Evolutionary conservation across 2,329 filamentous ascomycete genomes (phyloP).

Genomic region (Fusarium abutilonis): DNA sequence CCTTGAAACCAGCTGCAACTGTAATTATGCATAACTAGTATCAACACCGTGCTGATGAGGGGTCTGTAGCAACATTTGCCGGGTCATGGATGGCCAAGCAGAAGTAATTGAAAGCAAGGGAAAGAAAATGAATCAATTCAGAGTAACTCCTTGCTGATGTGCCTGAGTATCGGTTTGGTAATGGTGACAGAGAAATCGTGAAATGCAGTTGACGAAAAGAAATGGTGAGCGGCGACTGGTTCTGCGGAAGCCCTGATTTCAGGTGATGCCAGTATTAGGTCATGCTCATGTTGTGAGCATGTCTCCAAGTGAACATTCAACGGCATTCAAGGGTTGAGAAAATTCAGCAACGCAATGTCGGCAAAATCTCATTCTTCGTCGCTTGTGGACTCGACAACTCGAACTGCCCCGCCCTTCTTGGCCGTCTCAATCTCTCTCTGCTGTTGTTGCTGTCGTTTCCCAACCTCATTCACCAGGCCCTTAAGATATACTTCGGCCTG

Average conservation of each 20-base stretch:
- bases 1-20: conserved; percentile 1
- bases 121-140: conserved; percentile 24
- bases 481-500: conserved; percentile 88
- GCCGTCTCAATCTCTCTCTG: conserved; percentile 51
- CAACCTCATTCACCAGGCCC: conserved; percentile 76
- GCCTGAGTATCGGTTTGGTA: conserved; percentile 2
- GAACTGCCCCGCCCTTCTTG: conserved; percentile 56
- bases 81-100: background rate
- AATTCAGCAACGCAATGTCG: background rate
- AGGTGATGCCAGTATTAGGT: background rate
- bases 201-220: background rate
- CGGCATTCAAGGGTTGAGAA: background rate
- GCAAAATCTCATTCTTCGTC: conserved; percentile 44
- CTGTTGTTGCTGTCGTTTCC: conserved; percentile 61
- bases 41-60: background rate
- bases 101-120: background rate
- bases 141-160: conserved; percentile 26
- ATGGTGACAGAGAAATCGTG: conserved; percentile 8
- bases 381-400: conserved; percentile 56
- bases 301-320: background rate
- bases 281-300: background rate
- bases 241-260: conserved; percentile 2
- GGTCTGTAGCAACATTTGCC: background rate
- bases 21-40: conserved; percentile 6
- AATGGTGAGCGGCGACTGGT: conserved; percentile 2